phyloP scores from a whole-genome alignment of 1,284 basidiomycete species.

The Heliocybe sulcata region DNA sequence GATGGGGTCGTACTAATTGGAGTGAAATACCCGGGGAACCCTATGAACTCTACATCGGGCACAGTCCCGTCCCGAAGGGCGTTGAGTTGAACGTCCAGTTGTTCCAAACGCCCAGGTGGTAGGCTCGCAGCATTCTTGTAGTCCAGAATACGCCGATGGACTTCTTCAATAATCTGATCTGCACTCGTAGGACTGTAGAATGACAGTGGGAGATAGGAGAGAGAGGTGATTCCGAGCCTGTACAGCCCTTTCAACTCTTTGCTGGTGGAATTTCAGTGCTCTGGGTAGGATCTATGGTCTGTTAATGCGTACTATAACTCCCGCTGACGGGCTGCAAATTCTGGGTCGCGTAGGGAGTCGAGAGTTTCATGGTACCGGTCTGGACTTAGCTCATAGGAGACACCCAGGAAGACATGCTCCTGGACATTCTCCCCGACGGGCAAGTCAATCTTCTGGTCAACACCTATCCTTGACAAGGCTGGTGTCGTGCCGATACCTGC shows the following conservation, averaged over 20 bases:
- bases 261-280: constrained; percentile 11
- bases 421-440: constrained; percentile 44
- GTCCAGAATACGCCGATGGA: not conserved
- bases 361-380: constrained; percentile 20
- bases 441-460: constrained; percentile 31
- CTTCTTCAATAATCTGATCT: constrained; percentile 12
- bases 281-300: not conserved
- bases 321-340: constrained; percentile 16
- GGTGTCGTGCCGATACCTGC: constrained; percentile 31
- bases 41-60: constrained; percentile 22
- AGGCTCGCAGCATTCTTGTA: not conserved
- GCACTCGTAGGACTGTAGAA: constrained; percentile 9
- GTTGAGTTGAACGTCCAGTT: constrained; percentile 10
- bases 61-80: constrained; percentile 12
- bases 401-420: constrained; percentile 28
- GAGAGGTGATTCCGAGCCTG: not conserved
- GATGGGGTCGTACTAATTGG: constrained; percentile 15
- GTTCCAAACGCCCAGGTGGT: not conserved
- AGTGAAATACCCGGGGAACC: constrained; percentile 16
- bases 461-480: constrained; percentile 30
- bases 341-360: constrained; percentile 22
- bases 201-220: not conserved
- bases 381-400: constrained; percentile 18
- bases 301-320: constrained; percentile 22
- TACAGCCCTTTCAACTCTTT: constrained; percentile 8